phyloP scores from a whole-genome alignment of 306 rosid species.

The Castanopsis chinensis region DNA sequence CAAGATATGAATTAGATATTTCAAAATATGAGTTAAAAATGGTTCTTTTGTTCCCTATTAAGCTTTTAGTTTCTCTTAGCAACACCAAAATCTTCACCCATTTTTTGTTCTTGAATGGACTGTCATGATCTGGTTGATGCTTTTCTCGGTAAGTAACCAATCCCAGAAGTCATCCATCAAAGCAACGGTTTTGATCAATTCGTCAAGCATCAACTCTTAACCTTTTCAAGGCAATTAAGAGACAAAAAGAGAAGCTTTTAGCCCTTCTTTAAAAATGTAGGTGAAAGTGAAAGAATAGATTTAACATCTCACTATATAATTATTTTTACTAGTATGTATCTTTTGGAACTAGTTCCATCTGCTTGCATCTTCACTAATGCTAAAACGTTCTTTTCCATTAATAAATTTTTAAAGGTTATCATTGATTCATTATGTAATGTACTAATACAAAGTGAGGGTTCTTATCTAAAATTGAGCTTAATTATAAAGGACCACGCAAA shows the following conservation, averaged over 20 bases:
- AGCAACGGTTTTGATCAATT: constrained; percentile 5
- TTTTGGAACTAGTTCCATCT: not conserved
- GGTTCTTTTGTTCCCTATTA: constrained; percentile 17
- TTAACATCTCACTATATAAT: not conserved
- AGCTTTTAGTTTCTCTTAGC: not conserved
- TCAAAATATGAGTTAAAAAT: constrained; percentile 20
- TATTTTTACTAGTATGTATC: not conserved
- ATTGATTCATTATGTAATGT: too few species aligned
- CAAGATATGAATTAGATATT: not conserved
- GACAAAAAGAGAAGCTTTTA: not conserved
- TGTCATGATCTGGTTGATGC: constrained; percentile 30
- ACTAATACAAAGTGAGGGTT: not conserved
- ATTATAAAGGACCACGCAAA: not conserved
- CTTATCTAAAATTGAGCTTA: not conserved
- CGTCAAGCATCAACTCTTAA: not conserved
- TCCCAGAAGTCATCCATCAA: not conserved
- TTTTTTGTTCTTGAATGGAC: constrained; percentile 28
- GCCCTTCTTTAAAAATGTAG: not conserved
- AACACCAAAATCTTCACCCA: constrained; percentile 37
- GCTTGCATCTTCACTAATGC: not conserved
- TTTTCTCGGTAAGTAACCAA: constrained; percentile 5
- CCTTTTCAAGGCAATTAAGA: not conserved
- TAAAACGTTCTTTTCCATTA: not conserved
- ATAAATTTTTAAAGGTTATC: too few species aligned
- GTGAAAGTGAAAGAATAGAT: constrained; percentile 21